phyloP scores from a whole-genome alignment of 2,329 filamentous ascomycete species.

The Beauveria medogensis region DNA sequence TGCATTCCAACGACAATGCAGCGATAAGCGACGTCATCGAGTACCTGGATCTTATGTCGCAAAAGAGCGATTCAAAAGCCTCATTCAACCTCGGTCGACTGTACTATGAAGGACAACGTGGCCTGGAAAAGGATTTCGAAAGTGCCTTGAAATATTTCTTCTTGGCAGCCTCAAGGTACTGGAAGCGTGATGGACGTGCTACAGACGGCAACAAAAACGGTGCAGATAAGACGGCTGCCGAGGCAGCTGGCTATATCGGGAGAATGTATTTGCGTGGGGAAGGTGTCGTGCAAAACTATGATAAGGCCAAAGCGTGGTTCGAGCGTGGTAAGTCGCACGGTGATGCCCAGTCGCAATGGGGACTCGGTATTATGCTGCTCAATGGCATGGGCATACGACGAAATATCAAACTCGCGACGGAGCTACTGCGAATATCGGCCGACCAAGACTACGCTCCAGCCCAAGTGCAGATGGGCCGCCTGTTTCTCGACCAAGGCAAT shows the following conservation, averaged over 20 bases:
- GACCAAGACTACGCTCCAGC: conserved; percentile 75
- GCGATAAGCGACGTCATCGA: conserved; percentile 91
- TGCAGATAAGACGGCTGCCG: conserved; percentile 71
- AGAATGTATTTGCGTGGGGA: conserved; percentile 87
- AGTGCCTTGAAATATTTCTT: conserved; percentile 75
- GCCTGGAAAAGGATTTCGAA: conserved; percentile 63
- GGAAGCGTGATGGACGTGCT: conserved; percentile 68
- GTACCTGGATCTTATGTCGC: conserved; percentile 81
- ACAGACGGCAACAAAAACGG: conserved; percentile 60
- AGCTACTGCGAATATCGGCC: conserved; percentile 69
- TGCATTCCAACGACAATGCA: conserved; percentile 73
- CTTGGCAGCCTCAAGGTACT: conserved; percentile 71
- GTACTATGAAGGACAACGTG: conserved; percentile 79
- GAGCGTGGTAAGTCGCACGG: conserved; percentile 66
- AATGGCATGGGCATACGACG: conserved; percentile 64
- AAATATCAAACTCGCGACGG: conserved; percentile 64
- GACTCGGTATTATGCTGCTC: conserved; percentile 75
- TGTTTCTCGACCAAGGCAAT: conserved; percentile 78
- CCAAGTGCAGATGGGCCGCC: conserved; percentile 71
- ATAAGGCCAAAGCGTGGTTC: conserved; percentile 74
- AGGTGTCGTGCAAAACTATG: conserved; percentile 70
- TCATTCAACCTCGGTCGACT: conserved; percentile 79
- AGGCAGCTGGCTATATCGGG: conserved; percentile 79
- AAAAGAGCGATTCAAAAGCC: conserved; percentile 82
- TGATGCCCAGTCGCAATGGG: conserved; percentile 78